These are phyloP conservation scores for Ustilago curta DNA, from an alignment of 1,284 basidiomycete genomes.

Conservation along the genomic window DNA sequence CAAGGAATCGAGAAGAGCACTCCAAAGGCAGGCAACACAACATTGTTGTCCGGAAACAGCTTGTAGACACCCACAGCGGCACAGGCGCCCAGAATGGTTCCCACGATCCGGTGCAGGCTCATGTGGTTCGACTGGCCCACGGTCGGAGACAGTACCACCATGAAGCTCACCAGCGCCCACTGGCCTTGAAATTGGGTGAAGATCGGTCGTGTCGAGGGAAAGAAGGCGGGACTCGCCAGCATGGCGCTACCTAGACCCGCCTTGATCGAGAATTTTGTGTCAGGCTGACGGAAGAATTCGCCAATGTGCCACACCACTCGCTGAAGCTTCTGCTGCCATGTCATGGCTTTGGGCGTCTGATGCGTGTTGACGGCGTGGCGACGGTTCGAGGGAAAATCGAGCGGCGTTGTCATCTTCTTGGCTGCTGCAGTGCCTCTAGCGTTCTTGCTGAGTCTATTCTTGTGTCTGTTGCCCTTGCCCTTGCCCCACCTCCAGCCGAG, in stretches of 20 bases:
- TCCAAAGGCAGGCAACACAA: conserved; percentile 84
- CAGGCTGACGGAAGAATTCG: conserved; percentile 78
- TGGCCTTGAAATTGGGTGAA: conserved; percentile 88
- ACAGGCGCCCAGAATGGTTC: conserved; percentile 76
- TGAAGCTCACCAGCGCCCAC: conserved; percentile 87
- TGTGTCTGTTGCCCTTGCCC: neutral
- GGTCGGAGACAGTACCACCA: conserved; percentile 72
- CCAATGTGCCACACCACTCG: conserved; percentile 81
- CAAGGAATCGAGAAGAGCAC: conserved; percentile 92
- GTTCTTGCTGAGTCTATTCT: conserved; percentile 3
- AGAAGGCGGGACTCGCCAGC: conserved; percentile 86
- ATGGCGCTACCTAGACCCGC: conserved; percentile 79
- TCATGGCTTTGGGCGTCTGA: conserved; percentile 76
- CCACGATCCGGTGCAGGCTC: conserved; percentile 60
- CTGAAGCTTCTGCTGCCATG: conserved; percentile 56
- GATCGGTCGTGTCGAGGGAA: conserved; percentile 79
- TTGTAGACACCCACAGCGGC: conserved; percentile 79
- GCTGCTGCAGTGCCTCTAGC: neutral
- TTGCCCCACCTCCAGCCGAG: conserved; percentile 40
- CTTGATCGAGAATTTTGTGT: conserved; percentile 89
- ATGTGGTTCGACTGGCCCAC: conserved; percentile 67
- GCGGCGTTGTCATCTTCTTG: conserved; percentile 73
- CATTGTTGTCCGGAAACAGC: conserved; percentile 79
- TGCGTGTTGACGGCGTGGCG: conserved; percentile 86
- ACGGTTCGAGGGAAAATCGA: conserved; percentile 80